phyloP scores from a whole-genome alignment of 208 protist genomes.

The Endotrypanum monterogeii region DNA sequence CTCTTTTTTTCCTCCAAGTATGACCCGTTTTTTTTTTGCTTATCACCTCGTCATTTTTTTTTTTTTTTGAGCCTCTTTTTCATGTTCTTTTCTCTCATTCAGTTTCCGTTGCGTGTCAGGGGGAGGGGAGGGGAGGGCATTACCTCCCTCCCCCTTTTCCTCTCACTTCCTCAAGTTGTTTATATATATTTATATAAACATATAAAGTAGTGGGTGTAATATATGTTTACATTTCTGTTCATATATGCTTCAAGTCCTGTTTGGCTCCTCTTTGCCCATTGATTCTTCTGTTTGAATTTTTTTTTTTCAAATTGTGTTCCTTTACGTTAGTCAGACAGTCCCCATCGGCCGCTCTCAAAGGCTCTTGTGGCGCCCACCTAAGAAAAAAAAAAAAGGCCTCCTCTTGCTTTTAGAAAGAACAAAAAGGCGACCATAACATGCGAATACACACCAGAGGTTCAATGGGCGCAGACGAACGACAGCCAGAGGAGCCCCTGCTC shows the following conservation, averaged over 20 bases:
- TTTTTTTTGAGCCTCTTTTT: background rate
- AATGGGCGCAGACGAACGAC: no score
- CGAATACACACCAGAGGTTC: no score
- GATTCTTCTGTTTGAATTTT: background rate
- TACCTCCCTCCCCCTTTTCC: no score
- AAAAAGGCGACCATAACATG: no score
- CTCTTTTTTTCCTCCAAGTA: background rate
- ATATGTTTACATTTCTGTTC: no score
- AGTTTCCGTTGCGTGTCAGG: background rate
- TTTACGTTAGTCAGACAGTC: background rate
- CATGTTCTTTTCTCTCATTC: background rate
- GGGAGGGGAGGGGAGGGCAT: background rate
- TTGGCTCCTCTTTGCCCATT: background rate
- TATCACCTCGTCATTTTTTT: background rate
- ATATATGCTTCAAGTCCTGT: conserved; percentile 13
- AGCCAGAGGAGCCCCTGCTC: background rate
- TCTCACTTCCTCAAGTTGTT: no score
- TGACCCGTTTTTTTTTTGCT: background rate
- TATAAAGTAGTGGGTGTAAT: no score
- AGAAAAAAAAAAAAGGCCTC: no score
- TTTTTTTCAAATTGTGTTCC: background rate
- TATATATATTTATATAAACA: no score
- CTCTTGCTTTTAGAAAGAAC: no score
- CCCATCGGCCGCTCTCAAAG: background rate
- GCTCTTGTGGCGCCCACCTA: background rate